Percentiles rank a stretch among this genome's conserved stretches.
Evolutionary conservation across 73 alveolate genomes (phyloP).

Genomic region (Stentor roeselii): DNA sequence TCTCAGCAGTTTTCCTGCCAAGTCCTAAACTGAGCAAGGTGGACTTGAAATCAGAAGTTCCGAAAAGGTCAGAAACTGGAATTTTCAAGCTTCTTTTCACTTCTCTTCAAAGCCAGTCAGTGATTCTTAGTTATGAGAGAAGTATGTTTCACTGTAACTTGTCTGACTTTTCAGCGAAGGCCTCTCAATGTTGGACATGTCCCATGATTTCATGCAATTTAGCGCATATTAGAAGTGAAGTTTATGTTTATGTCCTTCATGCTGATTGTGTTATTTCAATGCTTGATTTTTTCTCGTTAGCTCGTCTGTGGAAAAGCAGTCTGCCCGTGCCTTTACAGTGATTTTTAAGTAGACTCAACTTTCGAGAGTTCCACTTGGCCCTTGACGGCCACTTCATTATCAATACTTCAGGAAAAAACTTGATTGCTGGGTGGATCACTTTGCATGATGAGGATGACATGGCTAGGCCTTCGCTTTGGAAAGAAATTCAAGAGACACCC

Average conservation of each 20-base stretch:
- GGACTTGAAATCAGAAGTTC: slow-evolving; percentile 12
- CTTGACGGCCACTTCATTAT: slow-evolving; percentile 19
- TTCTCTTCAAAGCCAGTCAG: neutral
- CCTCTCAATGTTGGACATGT: neutral
- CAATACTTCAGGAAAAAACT: neutral
- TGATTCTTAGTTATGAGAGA: neutral
- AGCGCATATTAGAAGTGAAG: slow-evolving; percentile 20
- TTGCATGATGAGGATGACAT: neutral
- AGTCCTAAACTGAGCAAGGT: neutral
- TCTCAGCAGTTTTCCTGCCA: neutral
- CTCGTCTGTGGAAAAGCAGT: neutral
- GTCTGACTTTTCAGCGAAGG: neutral
- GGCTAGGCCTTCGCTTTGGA: neutral
- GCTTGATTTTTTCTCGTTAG: neutral
- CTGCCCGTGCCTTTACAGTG: neutral
- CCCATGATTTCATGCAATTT: neutral
- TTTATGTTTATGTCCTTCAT: neutral
- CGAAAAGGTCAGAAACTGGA: neutral
- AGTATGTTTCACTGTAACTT: neutral
- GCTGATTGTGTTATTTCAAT: neutral
- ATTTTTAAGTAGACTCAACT: neutral
- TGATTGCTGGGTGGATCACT: slow-evolving; percentile 12
- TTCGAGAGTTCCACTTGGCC: neutral
- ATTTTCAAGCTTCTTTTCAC: neutral
- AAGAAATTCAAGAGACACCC: neutral